phyloP scores from a whole-genome alignment of 139 green algal species.

The Volvox reticuliferus region DNA sequence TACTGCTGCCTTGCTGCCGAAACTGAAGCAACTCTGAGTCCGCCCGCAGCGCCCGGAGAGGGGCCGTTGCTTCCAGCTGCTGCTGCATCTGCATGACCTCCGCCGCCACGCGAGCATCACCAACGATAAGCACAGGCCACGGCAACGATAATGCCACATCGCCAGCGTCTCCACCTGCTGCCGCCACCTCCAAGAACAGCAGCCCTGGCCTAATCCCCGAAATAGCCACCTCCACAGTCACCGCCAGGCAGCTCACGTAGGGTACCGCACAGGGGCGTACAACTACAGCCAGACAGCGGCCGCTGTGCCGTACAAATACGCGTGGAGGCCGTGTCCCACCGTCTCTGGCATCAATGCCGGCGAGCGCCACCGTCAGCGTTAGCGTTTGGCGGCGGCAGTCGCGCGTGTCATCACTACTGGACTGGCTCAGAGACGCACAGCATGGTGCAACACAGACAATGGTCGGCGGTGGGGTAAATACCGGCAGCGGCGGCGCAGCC shows the following conservation, averaged over 20 bases:
- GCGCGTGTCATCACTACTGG: neutral
- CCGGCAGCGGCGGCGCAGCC: neutral
- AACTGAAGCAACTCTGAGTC: neutral
- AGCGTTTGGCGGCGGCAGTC: neutral
- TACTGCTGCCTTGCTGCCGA: neutral
- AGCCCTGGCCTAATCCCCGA: neutral
- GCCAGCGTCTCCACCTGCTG: neutral
- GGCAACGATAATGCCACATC: slow-evolving; percentile 8
- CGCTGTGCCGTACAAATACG: slow-evolving; percentile 14
- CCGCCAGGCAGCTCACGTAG: neutral
- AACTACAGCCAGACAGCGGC: slow-evolving; percentile 12
- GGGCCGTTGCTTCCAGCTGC: slow-evolving; percentile 14
- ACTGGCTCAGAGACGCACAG: neutral
- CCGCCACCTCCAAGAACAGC: slow-evolving; percentile 21
- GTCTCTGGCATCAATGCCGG: neutral
- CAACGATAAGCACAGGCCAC: slow-evolving; percentile 36
- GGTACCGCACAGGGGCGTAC: neutral
- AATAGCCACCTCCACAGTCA: neutral
- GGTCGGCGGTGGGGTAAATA: neutral
- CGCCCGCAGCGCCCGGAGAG: slow-evolving; percentile 4
- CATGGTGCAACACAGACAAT: slow-evolving; percentile 31
- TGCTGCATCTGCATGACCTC: slow-evolving; percentile 32
- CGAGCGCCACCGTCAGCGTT: slow-evolving; percentile 15
- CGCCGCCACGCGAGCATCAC: slow-evolving; percentile 1
- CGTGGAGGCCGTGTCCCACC: neutral